phyloP scores from a whole-genome alignment of 2,329 filamentous ascomycete species.

The Aspergillus quadrilineatus region DNA sequence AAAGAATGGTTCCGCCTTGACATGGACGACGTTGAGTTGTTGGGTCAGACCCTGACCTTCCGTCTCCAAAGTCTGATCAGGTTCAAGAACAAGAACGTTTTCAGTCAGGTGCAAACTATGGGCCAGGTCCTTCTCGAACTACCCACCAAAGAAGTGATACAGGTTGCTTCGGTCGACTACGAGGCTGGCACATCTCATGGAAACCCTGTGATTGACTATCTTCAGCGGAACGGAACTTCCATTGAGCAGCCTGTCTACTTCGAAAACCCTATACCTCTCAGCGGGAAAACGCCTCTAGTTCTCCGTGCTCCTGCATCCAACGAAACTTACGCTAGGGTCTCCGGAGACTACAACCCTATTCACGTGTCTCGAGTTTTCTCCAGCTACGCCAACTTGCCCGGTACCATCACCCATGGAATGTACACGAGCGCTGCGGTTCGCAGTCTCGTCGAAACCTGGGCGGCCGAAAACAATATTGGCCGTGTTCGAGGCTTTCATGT shows the following conservation, averaged over 20 bases:
- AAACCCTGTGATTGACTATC: conserved; percentile 95
- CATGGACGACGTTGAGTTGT: conserved; percentile 79
- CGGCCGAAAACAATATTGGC: conserved; percentile 96
- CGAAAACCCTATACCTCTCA: conserved; percentile 94
- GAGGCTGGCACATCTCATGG: conserved; percentile 87
- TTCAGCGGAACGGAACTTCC: conserved; percentile 83
- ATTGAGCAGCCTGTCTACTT: conserved; percentile 97
- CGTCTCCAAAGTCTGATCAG: conserved; percentile 86
- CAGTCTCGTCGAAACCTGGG: conserved; percentile 96
- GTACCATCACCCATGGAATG: conserved; percentile 99
- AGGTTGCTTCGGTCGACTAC: conserved; percentile 96
- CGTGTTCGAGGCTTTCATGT: conserved; percentile 97
- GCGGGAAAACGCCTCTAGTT: conserved; percentile 82
- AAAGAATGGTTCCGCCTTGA: conserved; percentile 97
- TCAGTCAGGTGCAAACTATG: conserved; percentile 85
- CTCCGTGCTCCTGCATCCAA: conserved; percentile 93
- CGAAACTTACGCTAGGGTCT: conserved; percentile 96
- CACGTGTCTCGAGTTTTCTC: conserved; percentile 97
- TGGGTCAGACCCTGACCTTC: conserved; percentile 94
- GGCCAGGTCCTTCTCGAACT: conserved; percentile 92
- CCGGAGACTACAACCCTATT: conserved; percentile 97
- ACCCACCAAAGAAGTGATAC: conserved; percentile 94
- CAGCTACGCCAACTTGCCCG: conserved; percentile 89
- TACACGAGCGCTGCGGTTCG: conserved; percentile 97
- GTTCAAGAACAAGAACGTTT: conserved; percentile 93